Conservation (phyloP, 352 stramenopile genomes). For the Paralagenidium karlingii region DNA sequence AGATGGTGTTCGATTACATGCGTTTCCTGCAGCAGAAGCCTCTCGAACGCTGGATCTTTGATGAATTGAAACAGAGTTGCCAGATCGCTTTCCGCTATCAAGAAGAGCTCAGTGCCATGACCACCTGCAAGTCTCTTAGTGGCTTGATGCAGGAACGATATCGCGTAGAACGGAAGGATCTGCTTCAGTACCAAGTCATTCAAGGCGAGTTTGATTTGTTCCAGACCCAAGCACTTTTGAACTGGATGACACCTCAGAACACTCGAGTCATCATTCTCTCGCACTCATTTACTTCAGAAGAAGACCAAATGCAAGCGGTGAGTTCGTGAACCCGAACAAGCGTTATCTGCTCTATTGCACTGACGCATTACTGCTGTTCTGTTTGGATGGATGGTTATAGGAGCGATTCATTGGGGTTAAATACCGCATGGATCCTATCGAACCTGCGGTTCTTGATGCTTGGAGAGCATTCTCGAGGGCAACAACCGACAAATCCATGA, state of each 20-base stretch:
- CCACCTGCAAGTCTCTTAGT: constrained; percentile 28
- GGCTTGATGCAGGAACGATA: constrained; percentile 40
- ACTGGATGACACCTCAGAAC: constrained; percentile 28
- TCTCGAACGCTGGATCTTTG: too few species aligned
- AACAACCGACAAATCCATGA: too few species aligned
- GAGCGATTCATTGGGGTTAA: background rate
- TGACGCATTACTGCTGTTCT: background rate
- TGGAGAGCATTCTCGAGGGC: too few species aligned
- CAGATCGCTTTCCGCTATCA: constrained; percentile 21
- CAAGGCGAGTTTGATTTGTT: constrained; percentile 29
- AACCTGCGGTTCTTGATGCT: too few species aligned
- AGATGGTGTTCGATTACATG: constrained; percentile 14
- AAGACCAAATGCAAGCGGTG: background rate
- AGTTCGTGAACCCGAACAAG: background rate
- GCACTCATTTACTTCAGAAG: constrained; percentile 17
- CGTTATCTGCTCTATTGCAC: constrained; percentile 1
- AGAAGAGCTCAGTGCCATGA: constrained; percentile 11
- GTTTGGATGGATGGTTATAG: background rate
- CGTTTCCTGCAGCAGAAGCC: background rate
- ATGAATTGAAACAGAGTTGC: constrained; percentile 15
- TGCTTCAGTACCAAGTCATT: constrained; percentile 43
- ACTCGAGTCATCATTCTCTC: constrained; percentile 48
- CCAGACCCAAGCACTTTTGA: constrained; percentile 14
- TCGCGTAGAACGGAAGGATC: constrained; percentile 20
- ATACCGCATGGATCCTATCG: too few species aligned